Base-by-base conservation (phyloP, 2,329 filamentous ascomycete species). In the Plectosphaerella sp. region DNA sequence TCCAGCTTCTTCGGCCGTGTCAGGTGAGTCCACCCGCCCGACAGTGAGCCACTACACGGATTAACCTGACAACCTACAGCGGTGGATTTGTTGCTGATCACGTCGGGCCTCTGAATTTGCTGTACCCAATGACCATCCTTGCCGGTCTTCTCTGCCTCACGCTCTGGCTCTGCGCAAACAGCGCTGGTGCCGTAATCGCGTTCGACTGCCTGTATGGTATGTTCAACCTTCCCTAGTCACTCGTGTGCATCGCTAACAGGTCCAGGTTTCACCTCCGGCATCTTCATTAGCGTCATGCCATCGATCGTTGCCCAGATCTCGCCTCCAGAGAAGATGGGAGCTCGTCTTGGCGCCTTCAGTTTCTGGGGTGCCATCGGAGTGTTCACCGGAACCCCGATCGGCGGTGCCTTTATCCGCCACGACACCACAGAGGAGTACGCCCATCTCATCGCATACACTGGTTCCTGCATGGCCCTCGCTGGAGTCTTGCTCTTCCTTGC, bases 1-100 rank as follows among this genome's bases (percentile, higher is more conserved):
- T 72, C 72, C 11, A 74, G 73, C 47, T 64, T 76, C 48, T 60
- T 73, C 9, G 75, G 76, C 8, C 72, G 75, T 24, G 57, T 78
- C 35, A 55, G 74, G 14, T 55, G 25, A 25, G 53, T 47, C 7
- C 9, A 42, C 16, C n/a, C 33, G 11, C 6, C 7, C n/a, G 6
- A 14, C 10, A 10, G 5, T n/a, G n/a, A n/a, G n/a, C 33, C 16
- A 10, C 46, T 16, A 11, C 8, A 22, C 20, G n/a, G n/a, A 9
- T 3, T 11, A 6, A 11, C 10, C 7, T 37, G 20, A 45, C 47
- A 18, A 12, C n/a, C 6, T 15, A 3, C 16, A 54, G 53, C 15
- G 53, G 53, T 24, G 53, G 53, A 28, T 33, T 49, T 15, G 48
- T 36, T 12, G 53, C 53, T 12, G 53, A 54, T 39, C 36, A 48